Evolutionary conservation across 2,329 filamentous ascomycete genomes (phyloP), one percentile per base, ranked within the genome.

Genomic region (Nigrograna mackinnonii): DNA sequence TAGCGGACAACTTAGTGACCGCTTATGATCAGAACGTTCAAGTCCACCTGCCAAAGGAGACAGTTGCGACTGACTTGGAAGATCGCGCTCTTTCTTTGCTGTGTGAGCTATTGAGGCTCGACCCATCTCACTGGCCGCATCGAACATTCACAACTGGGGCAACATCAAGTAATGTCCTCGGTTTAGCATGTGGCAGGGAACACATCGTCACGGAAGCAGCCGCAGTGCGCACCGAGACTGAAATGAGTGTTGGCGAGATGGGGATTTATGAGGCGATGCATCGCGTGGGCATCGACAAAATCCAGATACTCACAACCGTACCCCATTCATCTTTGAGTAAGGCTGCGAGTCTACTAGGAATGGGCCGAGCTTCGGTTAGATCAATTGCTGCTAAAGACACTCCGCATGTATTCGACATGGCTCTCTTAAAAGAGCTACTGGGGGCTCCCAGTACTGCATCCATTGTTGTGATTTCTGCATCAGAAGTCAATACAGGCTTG

Each of bases 401-500:
- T 56, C 82, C 84, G 1, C 89, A 91, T 75, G 78, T 75, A 33
- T 77, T 96, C 49, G 83, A 95, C 55, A 58, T 95, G 5, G 73
- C 76, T 2, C 73, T 73, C 3, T 72, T 96, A 2, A 83, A 89
- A 64, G 66, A 66, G 34, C 77, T 82, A 43, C 71, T 95, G 13
- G 57, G 71, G 39, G 60, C 64, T 24, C 63, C 71, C 1, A 78
- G 78, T 3, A 77, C 80, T 11, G 87, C 79, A n/a, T 87, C 79
- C 37, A 89, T 96, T 47, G 82, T 96, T 26, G 83, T 79, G 4
- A 71, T 96, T n/a, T 91, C 89, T 31, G 87, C 86, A 5, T 89
- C 89, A 1, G 92, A 97, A 69, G 89, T 96, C 20, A 96, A 97
- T 56, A 95, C 91, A 0, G 91, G 91, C 1, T 76, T 84, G 4